These are phyloP conservation scores for Dioscorea cayenensis DNA, from an alignment of 116 monocot species.

Conservation along the genomic window DNA sequence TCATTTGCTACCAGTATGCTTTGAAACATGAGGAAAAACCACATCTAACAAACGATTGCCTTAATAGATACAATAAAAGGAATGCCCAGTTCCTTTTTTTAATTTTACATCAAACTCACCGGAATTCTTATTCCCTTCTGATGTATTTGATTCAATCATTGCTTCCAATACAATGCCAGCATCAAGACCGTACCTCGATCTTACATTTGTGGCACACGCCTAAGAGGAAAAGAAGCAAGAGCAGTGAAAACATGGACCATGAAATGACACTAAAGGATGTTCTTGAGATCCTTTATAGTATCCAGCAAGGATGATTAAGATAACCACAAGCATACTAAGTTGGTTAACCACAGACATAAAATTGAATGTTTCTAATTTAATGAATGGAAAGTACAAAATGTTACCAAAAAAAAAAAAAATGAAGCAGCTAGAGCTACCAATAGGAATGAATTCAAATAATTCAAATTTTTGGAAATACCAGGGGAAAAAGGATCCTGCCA, in stretches of 20 bases:
- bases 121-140: conserved; percentile 24
- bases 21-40: background rate
- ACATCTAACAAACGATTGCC: background rate
- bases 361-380: too few species aligned
- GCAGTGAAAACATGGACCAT: background rate
- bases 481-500: too few species aligned
- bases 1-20: background rate
- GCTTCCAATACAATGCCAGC: conserved; percentile 72
- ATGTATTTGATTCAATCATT: conserved; percentile 52
- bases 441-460: too few species aligned
- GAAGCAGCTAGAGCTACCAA: too few species aligned
- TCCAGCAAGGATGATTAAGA: too few species aligned
- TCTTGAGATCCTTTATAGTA: background rate
- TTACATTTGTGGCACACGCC: conserved; percentile 43
- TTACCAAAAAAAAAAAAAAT: too few species aligned
- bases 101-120: conserved; percentile 20
- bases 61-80: background rate
- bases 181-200: conserved; percentile 39
- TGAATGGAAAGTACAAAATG: too few species aligned
- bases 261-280: conserved; percentile 1
- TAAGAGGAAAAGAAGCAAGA: conserved; percentile 7
- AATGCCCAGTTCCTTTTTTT: background rate
- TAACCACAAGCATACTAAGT: too few species aligned
- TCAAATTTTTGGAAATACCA: too few species aligned
- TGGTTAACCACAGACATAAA: too few species aligned